Conservation (phyloP, 2,329 filamentous ascomycete species). For the Colletotrichum agaves region DNA sequence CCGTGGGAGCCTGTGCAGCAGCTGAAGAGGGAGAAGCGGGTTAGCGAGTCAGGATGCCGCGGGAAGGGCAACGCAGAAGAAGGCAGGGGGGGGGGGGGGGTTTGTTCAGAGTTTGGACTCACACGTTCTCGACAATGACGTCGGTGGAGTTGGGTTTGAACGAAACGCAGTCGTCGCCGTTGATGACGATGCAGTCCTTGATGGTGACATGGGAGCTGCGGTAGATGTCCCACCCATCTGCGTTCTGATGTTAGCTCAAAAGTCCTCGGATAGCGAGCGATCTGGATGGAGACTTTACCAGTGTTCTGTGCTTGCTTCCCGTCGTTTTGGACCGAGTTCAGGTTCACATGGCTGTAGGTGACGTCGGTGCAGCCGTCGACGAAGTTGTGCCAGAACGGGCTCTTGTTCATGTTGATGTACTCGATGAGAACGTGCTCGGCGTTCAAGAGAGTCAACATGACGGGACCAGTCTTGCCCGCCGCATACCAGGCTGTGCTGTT, state of each 20-base stretch:
- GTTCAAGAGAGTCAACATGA: conserved; percentile 64
- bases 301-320: conserved; percentile 51
- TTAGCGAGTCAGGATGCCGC: conserved; percentile 57
- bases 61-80: no score
- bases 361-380: conserved; percentile 2
- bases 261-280: background rate
- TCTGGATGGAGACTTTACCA: no score
- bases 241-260: background rate
- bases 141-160: conserved; percentile 81
- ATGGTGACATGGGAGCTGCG: conserved; percentile 71
- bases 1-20: conserved; percentile 79
- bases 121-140: conserved; percentile 73
- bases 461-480: conserved; percentile 24
- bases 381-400: conserved; percentile 8
- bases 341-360: conserved; percentile 3
- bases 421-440: conserved; percentile 74
- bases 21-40: conserved; percentile 56
- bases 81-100: conserved; percentile 78
- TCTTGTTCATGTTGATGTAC: conserved; percentile 63
- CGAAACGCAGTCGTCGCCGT: conserved; percentile 77
- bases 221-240: conserved; percentile 64
- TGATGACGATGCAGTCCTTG: conserved; percentile 72
- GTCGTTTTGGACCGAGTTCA: conserved; percentile 60
- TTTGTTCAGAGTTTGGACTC: background rate
- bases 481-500: conserved; percentile 54